Evolutionary conservation across 2,329 filamentous ascomycete species (phyloP).

Genomic region (Nothopassalora personata): DNA sequence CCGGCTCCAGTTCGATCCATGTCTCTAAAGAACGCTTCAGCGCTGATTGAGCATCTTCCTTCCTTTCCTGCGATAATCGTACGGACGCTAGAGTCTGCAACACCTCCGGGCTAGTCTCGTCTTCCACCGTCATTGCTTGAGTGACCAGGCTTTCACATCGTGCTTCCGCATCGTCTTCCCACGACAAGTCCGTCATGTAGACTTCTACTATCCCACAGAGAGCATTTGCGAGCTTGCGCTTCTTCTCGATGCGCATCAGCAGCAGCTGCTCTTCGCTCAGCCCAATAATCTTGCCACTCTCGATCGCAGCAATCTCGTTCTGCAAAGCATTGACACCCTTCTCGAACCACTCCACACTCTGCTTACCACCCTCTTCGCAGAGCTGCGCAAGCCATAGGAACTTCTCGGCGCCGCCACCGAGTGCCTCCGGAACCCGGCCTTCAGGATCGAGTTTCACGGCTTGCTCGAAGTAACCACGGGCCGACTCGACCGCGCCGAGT

Average conservation of each 20-base stretch:
- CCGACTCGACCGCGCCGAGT: conserved; percentile 71
- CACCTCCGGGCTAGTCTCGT: conserved; percentile 70
- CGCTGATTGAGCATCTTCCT: conserved; percentile 74
- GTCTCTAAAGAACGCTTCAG: conserved; percentile 72
- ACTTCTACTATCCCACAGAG: conserved; percentile 92
- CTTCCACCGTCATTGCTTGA: conserved; percentile 80
- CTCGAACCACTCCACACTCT: conserved; percentile 59
- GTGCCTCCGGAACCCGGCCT: conserved; percentile 62
- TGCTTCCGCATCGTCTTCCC: conserved; percentile 83
- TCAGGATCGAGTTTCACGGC: conserved; percentile 73
- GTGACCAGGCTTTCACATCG: conserved; percentile 85
- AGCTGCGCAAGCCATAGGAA: conserved; percentile 93
- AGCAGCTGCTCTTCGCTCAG: conserved; percentile 32
- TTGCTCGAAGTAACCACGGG: conserved; percentile 64
- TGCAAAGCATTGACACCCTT: conserved; percentile 68
- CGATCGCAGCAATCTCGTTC: conserved; percentile 61
- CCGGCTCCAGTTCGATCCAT: conserved; percentile 74
- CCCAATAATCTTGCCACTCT: conserved; percentile 38
- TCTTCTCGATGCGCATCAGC: conserved; percentile 60
- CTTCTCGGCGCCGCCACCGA: conserved; percentile 84
- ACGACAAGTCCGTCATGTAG: conserved; percentile 83
- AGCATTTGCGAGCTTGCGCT: conserved; percentile 78
- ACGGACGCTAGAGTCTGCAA: conserved; percentile 93
- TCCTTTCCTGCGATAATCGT: conserved; percentile 76
- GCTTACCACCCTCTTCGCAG: conserved; percentile 57